phyloP scores from a whole-genome alignment of 257 asterid genomes.

The Salvia hispanica region DNA sequence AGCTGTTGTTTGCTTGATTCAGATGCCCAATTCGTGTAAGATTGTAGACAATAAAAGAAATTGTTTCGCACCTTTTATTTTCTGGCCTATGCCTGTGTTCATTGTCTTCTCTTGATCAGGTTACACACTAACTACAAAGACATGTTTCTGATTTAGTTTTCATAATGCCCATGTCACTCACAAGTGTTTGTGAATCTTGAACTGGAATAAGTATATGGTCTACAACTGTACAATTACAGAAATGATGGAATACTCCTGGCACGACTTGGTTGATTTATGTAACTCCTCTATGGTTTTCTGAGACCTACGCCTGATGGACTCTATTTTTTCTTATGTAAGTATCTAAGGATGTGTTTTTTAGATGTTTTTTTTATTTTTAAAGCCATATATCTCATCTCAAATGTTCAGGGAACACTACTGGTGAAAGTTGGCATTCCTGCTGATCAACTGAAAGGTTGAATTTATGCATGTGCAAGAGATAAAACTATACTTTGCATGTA shows the following conservation, averaged over 20 bases:
- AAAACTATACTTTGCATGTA: neutral
- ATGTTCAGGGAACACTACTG: neutral
- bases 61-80: conserved; percentile 35
- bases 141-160: conserved; percentile 6
- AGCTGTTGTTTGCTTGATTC: conserved; percentile 51
- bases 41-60: conserved; percentile 53
- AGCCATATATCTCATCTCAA: neutral
- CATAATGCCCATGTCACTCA: neutral
- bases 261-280: conserved; percentile 13
- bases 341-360: neutral
- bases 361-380: neutral
- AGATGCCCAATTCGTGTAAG: conserved; percentile 52
- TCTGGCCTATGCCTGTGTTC: conserved; percentile 12
- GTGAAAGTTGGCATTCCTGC: neutral
- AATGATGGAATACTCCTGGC: conserved; percentile 17
- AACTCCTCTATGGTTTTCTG: conserved; percentile 14
- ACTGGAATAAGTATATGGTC: neutral
- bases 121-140: neutral
- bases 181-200: conserved; percentile 12
- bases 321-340: conserved; percentile 15
- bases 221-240: neutral
- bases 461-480: neutral
- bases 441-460: too few relatives aligned
- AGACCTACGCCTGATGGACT: conserved; percentile 4
- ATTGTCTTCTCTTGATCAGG: conserved; percentile 7